Evolutionary conservation across 371 early-diverging fungal genomes (phyloP).

Genomic region (Lichtheimia hyalospora): DNA sequence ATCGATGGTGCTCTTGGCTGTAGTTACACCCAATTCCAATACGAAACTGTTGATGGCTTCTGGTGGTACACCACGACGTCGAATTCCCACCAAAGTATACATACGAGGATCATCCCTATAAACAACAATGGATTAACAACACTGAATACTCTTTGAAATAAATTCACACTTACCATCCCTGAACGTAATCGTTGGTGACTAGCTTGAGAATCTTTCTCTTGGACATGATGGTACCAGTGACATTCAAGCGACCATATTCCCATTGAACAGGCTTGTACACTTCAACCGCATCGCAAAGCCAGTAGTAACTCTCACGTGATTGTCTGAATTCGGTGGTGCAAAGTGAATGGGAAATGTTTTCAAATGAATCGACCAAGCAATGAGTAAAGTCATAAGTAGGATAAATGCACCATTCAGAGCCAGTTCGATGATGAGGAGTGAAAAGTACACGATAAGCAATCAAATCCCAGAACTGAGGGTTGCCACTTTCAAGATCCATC

Average conservation of each 20-base stretch:
- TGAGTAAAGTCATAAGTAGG: slow-evolving; percentile 99
- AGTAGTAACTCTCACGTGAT: slow-evolving; percentile 97
- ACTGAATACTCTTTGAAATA: too few relatives aligned
- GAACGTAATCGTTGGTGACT: slow-evolving; percentile 78
- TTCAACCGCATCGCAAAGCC: slow-evolving; percentile 98
- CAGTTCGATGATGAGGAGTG: slow-evolving; percentile 93
- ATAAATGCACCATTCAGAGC: slow-evolving; percentile 95
- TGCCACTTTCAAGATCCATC: slow-evolving; percentile 96
- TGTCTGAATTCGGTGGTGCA: slow-evolving; percentile 98
- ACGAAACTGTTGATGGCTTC: slow-evolving; percentile 99
- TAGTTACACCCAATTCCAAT: slow-evolving; percentile 92
- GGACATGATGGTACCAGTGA: slow-evolving; percentile 96
- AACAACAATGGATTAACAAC: not conserved
- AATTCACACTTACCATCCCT: slow-evolving; percentile 63
- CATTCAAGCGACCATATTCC: slow-evolving; percentile 98
- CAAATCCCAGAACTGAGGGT: slow-evolving; percentile 99
- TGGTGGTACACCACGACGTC: slow-evolving; percentile 98
- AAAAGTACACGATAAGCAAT: slow-evolving; percentile 97
- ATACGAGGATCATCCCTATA: slow-evolving; percentile 96
- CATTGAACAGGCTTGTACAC: slow-evolving; percentile 99
- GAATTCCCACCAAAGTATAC: slow-evolving; percentile 95
- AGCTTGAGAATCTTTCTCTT: slow-evolving; percentile 98
- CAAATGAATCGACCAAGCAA: slow-evolving; percentile 98
- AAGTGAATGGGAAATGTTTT: slow-evolving; percentile 99
- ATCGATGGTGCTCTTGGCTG: slow-evolving; percentile 85